phyloP scores from a whole-genome alignment of 441 rosid genomes.

The Pelargonium cotyledonis region DNA sequence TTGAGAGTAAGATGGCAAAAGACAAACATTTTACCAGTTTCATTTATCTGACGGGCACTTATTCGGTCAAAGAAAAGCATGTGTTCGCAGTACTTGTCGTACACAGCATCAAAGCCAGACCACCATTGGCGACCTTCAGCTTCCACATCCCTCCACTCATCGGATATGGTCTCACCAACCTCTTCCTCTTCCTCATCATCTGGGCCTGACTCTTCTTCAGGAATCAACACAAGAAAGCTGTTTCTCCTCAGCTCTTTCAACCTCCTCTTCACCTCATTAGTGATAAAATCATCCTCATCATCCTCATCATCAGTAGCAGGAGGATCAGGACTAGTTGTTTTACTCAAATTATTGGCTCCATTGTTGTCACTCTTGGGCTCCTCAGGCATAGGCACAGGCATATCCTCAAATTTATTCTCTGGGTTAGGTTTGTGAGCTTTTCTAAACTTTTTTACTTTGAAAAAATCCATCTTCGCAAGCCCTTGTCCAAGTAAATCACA shows the following conservation, averaged over 20 bases:
- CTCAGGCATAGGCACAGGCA: slow-evolving; percentile 34
- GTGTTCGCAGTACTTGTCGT: slow-evolving; percentile 76
- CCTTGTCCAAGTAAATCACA: neutral
- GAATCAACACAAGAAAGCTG: slow-evolving; percentile 88
- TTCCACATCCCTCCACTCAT: slow-evolving; percentile 84
- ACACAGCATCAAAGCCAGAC: slow-evolving; percentile 87
- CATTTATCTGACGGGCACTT: slow-evolving; percentile 60
- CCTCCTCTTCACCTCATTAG: slow-evolving; percentile 86
- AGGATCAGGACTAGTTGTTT: slow-evolving; percentile 28
- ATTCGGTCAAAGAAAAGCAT: slow-evolving; percentile 81
- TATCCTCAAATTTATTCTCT: slow-evolving; percentile 46
- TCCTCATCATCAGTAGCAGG: slow-evolving; percentile 48
- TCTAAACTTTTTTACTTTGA: slow-evolving; percentile 60
- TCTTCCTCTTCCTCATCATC: slow-evolving; percentile 53
- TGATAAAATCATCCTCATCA: slow-evolving; percentile 88
- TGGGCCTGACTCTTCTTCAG: slow-evolving; percentile 65
- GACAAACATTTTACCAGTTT: slow-evolving; percentile 41
- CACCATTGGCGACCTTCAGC: slow-evolving; percentile 91
- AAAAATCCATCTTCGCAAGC: slow-evolving; percentile 53
- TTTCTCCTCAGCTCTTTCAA: slow-evolving; percentile 78
- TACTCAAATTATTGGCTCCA: slow-evolving; percentile 29
- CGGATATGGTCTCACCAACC: slow-evolving; percentile 48
- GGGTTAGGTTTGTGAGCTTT: slow-evolving; percentile 42
- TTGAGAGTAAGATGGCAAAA: neutral
- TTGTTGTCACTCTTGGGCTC: slow-evolving; percentile 35